Base-by-base conservation (phyloP, 768 basidiomycete species). In the Mycena kentingensis region DNA sequence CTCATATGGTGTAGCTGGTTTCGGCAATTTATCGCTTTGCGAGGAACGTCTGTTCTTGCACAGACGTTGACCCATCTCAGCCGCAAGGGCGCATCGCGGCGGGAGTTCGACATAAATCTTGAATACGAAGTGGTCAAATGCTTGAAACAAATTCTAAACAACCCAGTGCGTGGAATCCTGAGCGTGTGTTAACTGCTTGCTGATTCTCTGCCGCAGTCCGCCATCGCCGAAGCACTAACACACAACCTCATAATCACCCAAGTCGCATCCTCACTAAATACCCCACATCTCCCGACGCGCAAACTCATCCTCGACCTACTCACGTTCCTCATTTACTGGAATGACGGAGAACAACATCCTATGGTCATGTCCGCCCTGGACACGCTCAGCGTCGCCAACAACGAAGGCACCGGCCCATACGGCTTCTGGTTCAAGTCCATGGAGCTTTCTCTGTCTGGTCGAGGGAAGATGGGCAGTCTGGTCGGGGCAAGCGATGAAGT, bases 401-500 rank as follows among this genome's bases (percentile, higher is more conserved):
- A 80, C 41, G 81, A 80, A 44, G 71, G 76, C 13, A 75, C 76
- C 19, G 80, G 82, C 27, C 81, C 75, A 47, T 98, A 92, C 66
- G 85, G 85, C 55, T 93, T 83, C 61, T 98, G 93, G 95, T 90
- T 98, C 65, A 87, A 84, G 60, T 87, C 85, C 0, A 73, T 96
- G 57, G 88, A 93, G 59, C 71, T 73, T 24, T 82, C 82, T 3
- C 76, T 98, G 16, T 79, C 84, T 41, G 95, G 94, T 2, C 76
- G 93, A 50, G 96, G 96, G 1, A 88, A 86, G 67, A 94, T 98
- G 92, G 96, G 96, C 1, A 97, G 90, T 65, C 69, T 90, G 34
- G 96, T 99, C 7, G 97, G 97, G 0, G 93, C 93, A 21, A 96
- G 94, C 61, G 91, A 95, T 13, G 94, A 98, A 60, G 81, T 95